Percentiles rank a stretch among this genome's conserved stretches.
Evolutionary conservation across 2,329 filamentous ascomycete genomes (phyloP).

Genomic region (Fusarium sterilihyphosum): DNA sequence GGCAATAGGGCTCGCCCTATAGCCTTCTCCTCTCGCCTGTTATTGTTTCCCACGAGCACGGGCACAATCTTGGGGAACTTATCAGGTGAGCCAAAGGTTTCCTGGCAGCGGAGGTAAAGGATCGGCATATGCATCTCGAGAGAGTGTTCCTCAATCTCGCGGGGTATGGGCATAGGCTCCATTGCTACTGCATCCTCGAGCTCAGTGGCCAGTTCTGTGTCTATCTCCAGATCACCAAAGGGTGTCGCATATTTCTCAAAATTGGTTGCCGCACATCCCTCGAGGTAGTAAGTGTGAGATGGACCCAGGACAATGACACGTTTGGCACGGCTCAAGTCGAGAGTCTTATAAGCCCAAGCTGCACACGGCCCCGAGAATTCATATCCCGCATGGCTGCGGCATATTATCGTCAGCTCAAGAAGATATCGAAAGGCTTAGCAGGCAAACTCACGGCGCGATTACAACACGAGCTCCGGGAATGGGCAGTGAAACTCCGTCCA

Average conservation of each 20-base stretch:
- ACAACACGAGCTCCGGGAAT: slow-evolving; percentile 81
- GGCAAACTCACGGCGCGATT: slow-evolving; percentile 83
- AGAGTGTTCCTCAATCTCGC: no score
- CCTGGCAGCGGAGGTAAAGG: slow-evolving; percentile 78
- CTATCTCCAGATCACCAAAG: slow-evolving; percentile 75
- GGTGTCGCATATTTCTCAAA: slow-evolving; percentile 79
- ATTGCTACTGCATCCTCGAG: slow-evolving; percentile 54
- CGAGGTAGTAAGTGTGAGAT: slow-evolving; percentile 86
- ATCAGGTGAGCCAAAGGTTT: slow-evolving; percentile 59
- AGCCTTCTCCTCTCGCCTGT: slow-evolving; percentile 70
- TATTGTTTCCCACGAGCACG: slow-evolving; percentile 83
- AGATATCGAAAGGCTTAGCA: fast-evolving
- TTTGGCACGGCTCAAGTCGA: slow-evolving; percentile 84
- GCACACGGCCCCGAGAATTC: slow-evolving; percentile 90
- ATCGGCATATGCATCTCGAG: slow-evolving; percentile 97
- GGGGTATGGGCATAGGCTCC: no score
- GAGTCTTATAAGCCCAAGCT: slow-evolving; percentile 91
- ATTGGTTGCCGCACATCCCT: slow-evolving; percentile 78
- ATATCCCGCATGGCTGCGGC: slow-evolving; percentile 87
- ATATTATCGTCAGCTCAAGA: not conserved
- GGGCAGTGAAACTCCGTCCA: slow-evolving; percentile 71
- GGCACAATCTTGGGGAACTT: slow-evolving; percentile 81
- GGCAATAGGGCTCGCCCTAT: slow-evolving; percentile 77
- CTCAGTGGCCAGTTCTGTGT: slow-evolving; percentile 63
- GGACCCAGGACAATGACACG: slow-evolving; percentile 93